Conservation (phyloP, 2,329 filamentous ascomycete genomes). For the Stagonosporopsis chrysanthemi region DNA sequence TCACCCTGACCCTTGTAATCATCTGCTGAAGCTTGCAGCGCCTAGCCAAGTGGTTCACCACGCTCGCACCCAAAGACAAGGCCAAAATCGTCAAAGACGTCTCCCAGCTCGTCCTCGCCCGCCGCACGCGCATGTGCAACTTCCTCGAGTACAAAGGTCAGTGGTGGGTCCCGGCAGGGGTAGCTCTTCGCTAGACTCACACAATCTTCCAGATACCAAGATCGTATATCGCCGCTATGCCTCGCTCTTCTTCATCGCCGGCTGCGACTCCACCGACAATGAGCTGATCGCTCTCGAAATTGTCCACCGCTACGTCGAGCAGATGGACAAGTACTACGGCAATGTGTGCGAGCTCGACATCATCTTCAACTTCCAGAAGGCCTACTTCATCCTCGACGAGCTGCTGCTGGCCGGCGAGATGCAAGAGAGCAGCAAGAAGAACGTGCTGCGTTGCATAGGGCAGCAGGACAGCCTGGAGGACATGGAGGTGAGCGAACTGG, state of each 20-base stretch:
- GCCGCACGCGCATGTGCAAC: slow-evolving; percentile 99
- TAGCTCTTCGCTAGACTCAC: slow-evolving; percentile 35
- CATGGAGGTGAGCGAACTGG: slow-evolving; percentile 84
- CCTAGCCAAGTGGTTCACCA: slow-evolving; percentile 99
- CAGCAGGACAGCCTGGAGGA: slow-evolving; percentile 98
- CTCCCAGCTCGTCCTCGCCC: slow-evolving; percentile 92
- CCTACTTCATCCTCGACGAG: slow-evolving; percentile 98
- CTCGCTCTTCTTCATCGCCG: slow-evolving; percentile 98
- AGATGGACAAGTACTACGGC: slow-evolving; percentile 99
- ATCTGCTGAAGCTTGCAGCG: slow-evolving; percentile 67
- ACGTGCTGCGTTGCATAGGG: slow-evolving; percentile 91
- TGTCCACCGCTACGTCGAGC: slow-evolving; percentile 98
- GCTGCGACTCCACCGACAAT: slow-evolving; percentile 96
- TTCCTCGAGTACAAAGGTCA: slow-evolving; percentile 98
- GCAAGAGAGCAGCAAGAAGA: slow-evolving; percentile 99
- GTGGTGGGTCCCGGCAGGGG: slow-evolving; percentile 28
- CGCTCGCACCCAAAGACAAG: slow-evolving; percentile 95
- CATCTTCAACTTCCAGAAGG: slow-evolving; percentile 99
- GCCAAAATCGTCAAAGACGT: slow-evolving; percentile 99
- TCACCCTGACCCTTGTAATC: slow-evolving; percentile 38
- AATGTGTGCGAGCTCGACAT: slow-evolving; percentile 99
- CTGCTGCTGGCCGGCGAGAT: slow-evolving; percentile 93
- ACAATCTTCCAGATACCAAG: slow-evolving; percentile 77
- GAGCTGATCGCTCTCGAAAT: slow-evolving; percentile 98
- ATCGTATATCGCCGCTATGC: slow-evolving; percentile 99